A percentile compares a stretch with the other conserved stretches of the same genome.
phyloP scores from a whole-genome alignment of 345 rosid species.

The Citrus hindsii region DNA sequence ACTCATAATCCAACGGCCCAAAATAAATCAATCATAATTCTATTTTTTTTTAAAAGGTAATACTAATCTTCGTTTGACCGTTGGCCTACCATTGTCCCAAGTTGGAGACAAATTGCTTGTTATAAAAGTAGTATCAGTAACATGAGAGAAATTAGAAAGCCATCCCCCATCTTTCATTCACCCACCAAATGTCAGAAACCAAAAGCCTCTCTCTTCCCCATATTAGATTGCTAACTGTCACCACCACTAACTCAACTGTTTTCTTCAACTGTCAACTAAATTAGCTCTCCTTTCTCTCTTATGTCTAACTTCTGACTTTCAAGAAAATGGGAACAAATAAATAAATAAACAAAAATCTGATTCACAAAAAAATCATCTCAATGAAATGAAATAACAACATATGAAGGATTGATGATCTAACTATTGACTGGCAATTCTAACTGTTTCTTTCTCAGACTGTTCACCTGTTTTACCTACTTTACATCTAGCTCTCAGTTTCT shows the following conservation, averaged over 20 bases:
- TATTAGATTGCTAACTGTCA: conserved; percentile 6
- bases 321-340: not conserved
- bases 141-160: not conserved
- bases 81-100: conserved; percentile 27
- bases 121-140: conserved; percentile 10
- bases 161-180: conserved; percentile 12
- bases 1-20: not conserved
- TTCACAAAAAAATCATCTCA: not conserved
- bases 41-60: not conserved
- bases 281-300: not conserved
- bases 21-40: not conserved
- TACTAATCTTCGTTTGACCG: conserved; percentile 15
- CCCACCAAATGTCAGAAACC: conserved; percentile 7
- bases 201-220: not conserved
- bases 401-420: not conserved
- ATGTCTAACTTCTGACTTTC: not conserved
- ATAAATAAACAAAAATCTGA: not conserved
- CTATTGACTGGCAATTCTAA: not conserved
- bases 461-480: conserved; percentile 36
- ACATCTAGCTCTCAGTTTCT: conserved; percentile 5
- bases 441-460: conserved; percentile 22
- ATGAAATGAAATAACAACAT: not conserved
- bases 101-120: conserved; percentile 18
- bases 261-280: not conserved
- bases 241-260: not conserved